Conservation (phyloP, 2,329 filamentous ascomycete species). For the Eurotiales sp. region DNA sequence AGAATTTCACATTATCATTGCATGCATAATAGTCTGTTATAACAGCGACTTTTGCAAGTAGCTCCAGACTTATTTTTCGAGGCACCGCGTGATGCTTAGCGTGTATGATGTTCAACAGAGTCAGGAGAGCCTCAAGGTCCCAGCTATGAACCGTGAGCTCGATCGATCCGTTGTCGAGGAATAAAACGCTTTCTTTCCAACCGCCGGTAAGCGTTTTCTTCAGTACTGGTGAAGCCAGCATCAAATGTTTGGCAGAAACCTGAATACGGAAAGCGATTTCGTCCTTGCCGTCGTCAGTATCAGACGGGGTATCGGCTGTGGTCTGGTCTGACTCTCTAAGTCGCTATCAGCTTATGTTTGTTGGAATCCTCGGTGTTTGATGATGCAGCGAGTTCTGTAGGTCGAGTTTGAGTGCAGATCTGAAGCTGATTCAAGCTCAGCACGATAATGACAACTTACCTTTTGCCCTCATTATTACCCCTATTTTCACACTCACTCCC, state of each 20-base stretch:
- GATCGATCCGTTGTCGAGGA: constrained; percentile 17
- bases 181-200: constrained; percentile 20
- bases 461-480: not conserved
- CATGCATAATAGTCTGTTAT: constrained; percentile 23
- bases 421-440: not conserved
- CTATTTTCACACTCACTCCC: too few species aligned
- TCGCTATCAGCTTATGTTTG: too few species aligned
- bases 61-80: constrained; percentile 8
- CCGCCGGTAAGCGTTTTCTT: constrained; percentile 17
- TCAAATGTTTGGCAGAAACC: constrained; percentile 25
- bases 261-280: constrained; percentile 16
- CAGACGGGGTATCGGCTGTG: not conserved
- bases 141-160: constrained; percentile 21
- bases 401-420: too few species aligned
- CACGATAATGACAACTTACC: too few species aligned
- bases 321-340: not conserved
- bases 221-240: constrained; percentile 21
- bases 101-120: constrained; percentile 22
- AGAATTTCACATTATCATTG: constrained; percentile 17
- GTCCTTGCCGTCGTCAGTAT: not conserved
- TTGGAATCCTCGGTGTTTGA: too few species aligned
- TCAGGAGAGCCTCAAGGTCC: constrained; percentile 23
- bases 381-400: too few species aligned
- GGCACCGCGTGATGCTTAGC: constrained; percentile 17
- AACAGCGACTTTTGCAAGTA: constrained; percentile 16